Conservation (phyloP, 2,329 filamentous ascomycete genomes). For the Grosmannia penicillata region DNA sequence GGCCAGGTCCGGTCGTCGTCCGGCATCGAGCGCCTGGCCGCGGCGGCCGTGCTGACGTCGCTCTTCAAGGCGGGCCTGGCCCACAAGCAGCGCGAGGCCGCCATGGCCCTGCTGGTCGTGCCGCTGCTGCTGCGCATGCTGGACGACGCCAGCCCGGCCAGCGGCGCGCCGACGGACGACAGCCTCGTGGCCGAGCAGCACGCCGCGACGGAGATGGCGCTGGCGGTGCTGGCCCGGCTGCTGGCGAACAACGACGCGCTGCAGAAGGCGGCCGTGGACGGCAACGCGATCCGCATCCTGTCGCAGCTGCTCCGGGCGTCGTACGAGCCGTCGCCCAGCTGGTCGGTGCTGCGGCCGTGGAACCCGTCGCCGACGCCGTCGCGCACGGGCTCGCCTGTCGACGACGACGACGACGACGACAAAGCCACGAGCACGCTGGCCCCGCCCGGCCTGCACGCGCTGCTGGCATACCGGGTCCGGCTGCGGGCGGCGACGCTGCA, state of each 20-base stretch:
- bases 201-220: slow-evolving; percentile 52
- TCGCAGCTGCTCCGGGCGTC: slow-evolving; percentile 34
- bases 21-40: slow-evolving; percentile 49
- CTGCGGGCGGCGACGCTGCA: slow-evolving; percentile 63
- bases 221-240: slow-evolving; percentile 61
- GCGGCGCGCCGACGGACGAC: slow-evolving; percentile 17
- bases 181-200: slow-evolving; percentile 26
- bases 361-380: slow-evolving; percentile 15
- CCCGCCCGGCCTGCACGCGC: slow-evolving; percentile 41
- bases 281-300: slow-evolving; percentile 30
- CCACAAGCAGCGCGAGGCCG: slow-evolving; percentile 46
- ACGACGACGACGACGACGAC: background rate
- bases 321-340: slow-evolving; percentile 28
- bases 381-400: background rate
- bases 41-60: slow-evolving; percentile 52
- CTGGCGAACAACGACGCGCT: slow-evolving; percentile 65
- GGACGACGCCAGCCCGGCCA: slow-evolving; percentile 12
- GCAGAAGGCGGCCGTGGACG: slow-evolving; percentile 69
- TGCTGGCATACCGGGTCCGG: slow-evolving; percentile 53
- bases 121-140: slow-evolving; percentile 51
- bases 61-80: slow-evolving; percentile 55
- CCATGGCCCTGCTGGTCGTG: slow-evolving; percentile 52
- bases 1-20: slow-evolving; percentile 41
- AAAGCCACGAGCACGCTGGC: slow-evolving; percentile 30
- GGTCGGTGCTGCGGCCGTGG: slow-evolving; percentile 20